Percentiles rank a stretch among this genome's conserved stretches.
Evolutionary conservation across 345 rosid genomes (phyloP).

Genomic region (Geranium brycei): DNA sequence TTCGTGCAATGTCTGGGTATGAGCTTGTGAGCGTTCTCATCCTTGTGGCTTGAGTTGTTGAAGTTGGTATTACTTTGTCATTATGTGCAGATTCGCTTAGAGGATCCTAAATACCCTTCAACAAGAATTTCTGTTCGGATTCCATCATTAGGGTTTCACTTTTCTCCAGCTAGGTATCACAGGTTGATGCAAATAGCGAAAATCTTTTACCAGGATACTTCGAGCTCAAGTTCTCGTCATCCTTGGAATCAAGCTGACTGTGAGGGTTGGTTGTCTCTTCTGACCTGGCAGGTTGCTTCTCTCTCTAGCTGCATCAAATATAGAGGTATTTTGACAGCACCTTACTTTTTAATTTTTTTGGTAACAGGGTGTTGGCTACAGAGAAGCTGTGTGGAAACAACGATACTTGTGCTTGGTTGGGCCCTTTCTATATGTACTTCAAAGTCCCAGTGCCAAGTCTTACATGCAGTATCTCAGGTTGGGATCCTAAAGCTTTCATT

Average conservation of each 20-base stretch:
- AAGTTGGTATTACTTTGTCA: conserved; percentile 7
- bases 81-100: conserved; percentile 49
- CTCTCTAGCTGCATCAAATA: not conserved
- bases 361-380: conserved; percentile 66
- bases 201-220: conserved; percentile 59
- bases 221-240: conserved; percentile 32
- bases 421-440: conserved; percentile 71
- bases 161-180: conserved; percentile 98
- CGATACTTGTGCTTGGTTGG: conserved; percentile 83
- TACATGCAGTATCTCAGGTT: conserved; percentile 87
- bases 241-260: conserved; percentile 91
- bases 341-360: conserved; percentile 12
- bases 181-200: conserved; percentile 82
- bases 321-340: not conserved
- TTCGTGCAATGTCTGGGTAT: not conserved
- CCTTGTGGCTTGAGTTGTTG: not conserved
- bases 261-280: conserved; percentile 83
- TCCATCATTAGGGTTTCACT: conserved; percentile 86
- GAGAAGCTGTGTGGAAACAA: conserved; percentile 91
- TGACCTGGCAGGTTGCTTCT: conserved; percentile 60
- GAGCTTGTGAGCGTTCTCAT: not conserved
- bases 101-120: conserved; percentile 77
- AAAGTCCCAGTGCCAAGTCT: conserved; percentile 57
- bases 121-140: conserved; percentile 68
- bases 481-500: conserved; percentile 9